These are phyloP conservation scores for Suillus brevipes DNA, from an alignment of 768 basidiomycete genomes.

Conservation along the genomic window DNA sequence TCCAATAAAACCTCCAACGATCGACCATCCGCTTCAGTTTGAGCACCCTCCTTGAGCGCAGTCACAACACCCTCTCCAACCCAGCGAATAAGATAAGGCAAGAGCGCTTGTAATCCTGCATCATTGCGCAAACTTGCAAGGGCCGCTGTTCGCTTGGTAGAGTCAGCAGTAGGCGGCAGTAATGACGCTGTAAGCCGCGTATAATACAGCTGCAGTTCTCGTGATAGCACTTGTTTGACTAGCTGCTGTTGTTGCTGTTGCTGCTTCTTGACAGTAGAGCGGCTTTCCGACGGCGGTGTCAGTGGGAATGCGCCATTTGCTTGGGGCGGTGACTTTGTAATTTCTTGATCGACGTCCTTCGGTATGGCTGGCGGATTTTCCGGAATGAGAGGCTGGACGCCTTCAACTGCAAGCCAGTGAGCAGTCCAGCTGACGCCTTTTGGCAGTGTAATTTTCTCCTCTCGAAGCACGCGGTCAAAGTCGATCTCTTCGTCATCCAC, in stretches of 20 bases:
- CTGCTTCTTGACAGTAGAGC: conserved; percentile 37
- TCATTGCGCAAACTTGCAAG: conserved; percentile 87
- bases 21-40: conserved; percentile 65
- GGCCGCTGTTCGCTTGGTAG: conserved; percentile 81
- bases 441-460: conserved; percentile 81
- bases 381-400: conserved; percentile 94
- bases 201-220: conserved; percentile 94
- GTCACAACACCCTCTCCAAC: conserved; percentile 83
- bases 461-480: conserved; percentile 85
- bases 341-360: conserved; percentile 47
- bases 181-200: conserved; percentile 85
- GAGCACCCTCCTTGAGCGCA: conserved; percentile 48
- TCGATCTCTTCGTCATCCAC: conserved; percentile 98
- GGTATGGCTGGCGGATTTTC: conserved; percentile 91
- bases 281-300: conserved; percentile 27
- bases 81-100: conserved; percentile 96
- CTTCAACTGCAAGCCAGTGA: conserved; percentile 98
- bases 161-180: conserved; percentile 64
- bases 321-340: conserved; percentile 25
- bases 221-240: conserved; percentile 89
- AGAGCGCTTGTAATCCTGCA: conserved; percentile 85
- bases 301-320: conserved; percentile 27
- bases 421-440: conserved; percentile 86
- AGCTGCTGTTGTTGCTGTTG: conserved; percentile 68
- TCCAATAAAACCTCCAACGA: conserved; percentile 82